Evolutionary conservation across 2,329 filamentous ascomycete genomes (phyloP), one percentile per base, ranked within the genome.

Genomic region (Sporothrix mexicana): DNA sequence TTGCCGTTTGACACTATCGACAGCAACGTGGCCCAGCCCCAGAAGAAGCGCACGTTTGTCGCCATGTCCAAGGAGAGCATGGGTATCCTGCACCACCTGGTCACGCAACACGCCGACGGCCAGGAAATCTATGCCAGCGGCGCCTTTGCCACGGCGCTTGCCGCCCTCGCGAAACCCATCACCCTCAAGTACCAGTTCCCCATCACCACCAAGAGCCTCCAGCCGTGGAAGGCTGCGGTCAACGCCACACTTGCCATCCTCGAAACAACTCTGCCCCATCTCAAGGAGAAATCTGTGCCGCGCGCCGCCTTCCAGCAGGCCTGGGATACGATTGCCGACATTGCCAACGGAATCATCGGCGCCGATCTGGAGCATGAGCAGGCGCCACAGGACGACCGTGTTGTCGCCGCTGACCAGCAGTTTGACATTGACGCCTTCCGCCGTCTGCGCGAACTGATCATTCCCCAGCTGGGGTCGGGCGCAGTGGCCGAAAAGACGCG

Each of bases 31-130:
- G 30, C 4, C 30, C 30, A 36, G 1, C 77, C 75, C 51, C 78
- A 77, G 8, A 79, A 81, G 72, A 89, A 89, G 72, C 92, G 93
- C 7, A 97, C 94, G 0, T 98, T 94, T 79, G 90, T 99, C 72
- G 95, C 96, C 47, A 88, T 98, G 78, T 94, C 95, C 0, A 97
- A 96, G 80, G 88, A 89, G 23, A 90, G 92, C 73, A 96, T 97
- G 87, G 83, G 86, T 1, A 87, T 94, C 62, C 81, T 97, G 1
- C 86, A 92, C 75, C 83, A 82, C 0, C 82, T 93, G 2, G 83
- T 92, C 3, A 81, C 89, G 3, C 82, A 84, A 17, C 90, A 93
- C 75, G 86, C 89, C 0, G 80, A 83, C 0, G 89, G 92, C 30
- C 78, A 83, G n/a, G 89, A 92, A 49, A 88, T 97, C 0, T 94